Conservation (phyloP, 2,329 filamentous ascomycete species). For the Rhexocercosporidium sp. region DNA sequence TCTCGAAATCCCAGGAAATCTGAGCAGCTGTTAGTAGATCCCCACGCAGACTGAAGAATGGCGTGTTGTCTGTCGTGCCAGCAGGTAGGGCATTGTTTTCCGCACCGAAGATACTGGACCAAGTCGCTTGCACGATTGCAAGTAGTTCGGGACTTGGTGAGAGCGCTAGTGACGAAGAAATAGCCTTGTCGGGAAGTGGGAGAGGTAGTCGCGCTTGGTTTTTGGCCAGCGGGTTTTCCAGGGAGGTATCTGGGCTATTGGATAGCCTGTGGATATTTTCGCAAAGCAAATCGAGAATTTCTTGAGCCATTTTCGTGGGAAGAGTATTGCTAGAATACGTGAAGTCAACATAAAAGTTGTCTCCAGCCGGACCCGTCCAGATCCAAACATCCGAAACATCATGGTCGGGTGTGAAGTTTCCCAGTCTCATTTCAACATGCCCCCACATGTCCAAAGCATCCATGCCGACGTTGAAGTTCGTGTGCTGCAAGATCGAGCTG, state of each 20-base stretch:
- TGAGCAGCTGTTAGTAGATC: constrained; percentile 10
- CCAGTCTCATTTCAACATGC: constrained; percentile 10
- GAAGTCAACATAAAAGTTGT: constrained; percentile 11
- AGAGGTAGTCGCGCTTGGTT: neutral
- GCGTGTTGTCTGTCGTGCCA: neutral
- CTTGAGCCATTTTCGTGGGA: neutral
- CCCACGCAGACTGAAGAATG: constrained; percentile 11
- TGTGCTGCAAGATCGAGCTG: constrained; percentile 19
- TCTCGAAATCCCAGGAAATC: neutral
- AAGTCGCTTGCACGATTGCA: constrained; percentile 7
- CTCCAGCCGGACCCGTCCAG: constrained; percentile 9
- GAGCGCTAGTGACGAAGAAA: neutral
- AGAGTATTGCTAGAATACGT: constrained; percentile 9
- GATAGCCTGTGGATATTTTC: neutral
- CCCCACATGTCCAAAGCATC: constrained; percentile 9
- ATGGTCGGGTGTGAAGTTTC: constrained; percentile 10
- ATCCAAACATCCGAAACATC: constrained; percentile 16
- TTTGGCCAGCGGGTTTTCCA: neutral
- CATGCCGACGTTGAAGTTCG: constrained; percentile 14
- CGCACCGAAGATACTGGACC: neutral
- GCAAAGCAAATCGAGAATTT: constrained; percentile 9
- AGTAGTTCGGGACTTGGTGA: neutral
- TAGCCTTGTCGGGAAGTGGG: neutral
- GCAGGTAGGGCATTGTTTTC: neutral
- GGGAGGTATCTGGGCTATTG: neutral